Conservation (phyloP, 495 filamentous ascomycete species). For the Xylaria venustula region DNA sequence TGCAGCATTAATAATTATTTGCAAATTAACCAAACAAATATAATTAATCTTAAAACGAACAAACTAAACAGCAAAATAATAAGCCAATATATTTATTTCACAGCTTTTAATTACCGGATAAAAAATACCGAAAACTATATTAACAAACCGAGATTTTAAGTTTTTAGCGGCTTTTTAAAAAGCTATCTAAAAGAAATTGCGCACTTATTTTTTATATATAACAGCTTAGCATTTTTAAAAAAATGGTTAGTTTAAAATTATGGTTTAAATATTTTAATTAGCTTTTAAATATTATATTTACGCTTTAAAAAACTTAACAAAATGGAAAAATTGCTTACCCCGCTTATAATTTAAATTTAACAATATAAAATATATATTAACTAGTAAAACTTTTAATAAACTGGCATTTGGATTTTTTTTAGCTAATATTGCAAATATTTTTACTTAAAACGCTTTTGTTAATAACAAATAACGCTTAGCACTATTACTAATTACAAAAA, state of each 20-base stretch:
- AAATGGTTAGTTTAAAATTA: slow-evolving; percentile 1
- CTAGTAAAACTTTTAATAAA: background rate
- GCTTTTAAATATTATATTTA: background rate
- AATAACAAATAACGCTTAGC: too few species aligned
- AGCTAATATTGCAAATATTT: too few species aligned
- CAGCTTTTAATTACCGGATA: background rate
- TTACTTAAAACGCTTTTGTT: too few species aligned
- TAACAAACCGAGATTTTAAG: background rate
- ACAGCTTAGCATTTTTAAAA: background rate
- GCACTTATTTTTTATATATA: background rate
- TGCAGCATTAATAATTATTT: background rate
- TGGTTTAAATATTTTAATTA: background rate
- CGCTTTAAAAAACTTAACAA: background rate
- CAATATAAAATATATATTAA: background rate
- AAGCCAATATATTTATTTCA: background rate
- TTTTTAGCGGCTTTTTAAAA: background rate
- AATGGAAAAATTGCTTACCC: background rate
- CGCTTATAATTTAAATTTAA: background rate
- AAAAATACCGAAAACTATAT: background rate
- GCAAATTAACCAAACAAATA: background rate
- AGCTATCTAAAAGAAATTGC: background rate
- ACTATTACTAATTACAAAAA: too few species aligned
- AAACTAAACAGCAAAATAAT: background rate
- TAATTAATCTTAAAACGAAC: background rate
- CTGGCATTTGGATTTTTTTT: too few species aligned